Evolutionary conservation across 2,329 filamentous ascomycete genomes (phyloP).

Genomic region (Diaporthe citriasiana): DNA sequence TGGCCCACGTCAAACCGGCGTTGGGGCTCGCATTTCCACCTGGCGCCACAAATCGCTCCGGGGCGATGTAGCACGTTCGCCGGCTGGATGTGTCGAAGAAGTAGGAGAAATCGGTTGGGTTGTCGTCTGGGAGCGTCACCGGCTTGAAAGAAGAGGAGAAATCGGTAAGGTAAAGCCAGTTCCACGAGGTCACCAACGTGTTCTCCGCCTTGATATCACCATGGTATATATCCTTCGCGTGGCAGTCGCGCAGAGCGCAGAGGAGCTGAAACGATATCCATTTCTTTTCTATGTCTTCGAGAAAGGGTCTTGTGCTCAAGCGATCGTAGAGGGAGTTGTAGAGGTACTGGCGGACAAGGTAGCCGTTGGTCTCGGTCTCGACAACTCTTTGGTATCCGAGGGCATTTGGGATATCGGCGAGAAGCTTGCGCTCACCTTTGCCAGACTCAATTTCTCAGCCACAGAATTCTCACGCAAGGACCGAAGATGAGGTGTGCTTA

Average conservation of each 20-base stretch:
- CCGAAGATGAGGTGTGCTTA: slow-evolving; percentile 58
- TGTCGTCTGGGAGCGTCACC: slow-evolving; percentile 92
- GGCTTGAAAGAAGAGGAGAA: slow-evolving; percentile 98
- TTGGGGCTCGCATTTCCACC: slow-evolving; percentile 74
- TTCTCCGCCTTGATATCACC: slow-evolving; percentile 99
- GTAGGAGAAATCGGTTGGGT: slow-evolving; percentile 97
- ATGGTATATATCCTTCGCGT: slow-evolving; percentile 90
- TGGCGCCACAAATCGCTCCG: slow-evolving; percentile 87
- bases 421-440: slow-evolving; percentile 81
- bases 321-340: slow-evolving; percentile 98
- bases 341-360: slow-evolving; percentile 93
- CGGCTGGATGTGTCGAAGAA: slow-evolving; percentile 96
- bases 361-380: slow-evolving; percentile 92
- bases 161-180: slow-evolving; percentile 98
- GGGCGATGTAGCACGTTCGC: slow-evolving; percentile 94
- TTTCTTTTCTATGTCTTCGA: slow-evolving; percentile 98
- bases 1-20: slow-evolving; percentile 83
- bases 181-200: slow-evolving; percentile 97
- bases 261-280: slow-evolving; percentile 97
- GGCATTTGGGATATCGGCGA: slow-evolving; percentile 90
- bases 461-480: slow-evolving; percentile 10
- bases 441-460: slow-evolving; percentile 40
- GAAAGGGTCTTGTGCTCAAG: slow-evolving; percentile 93
- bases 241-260: slow-evolving; percentile 92
- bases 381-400: slow-evolving; percentile 90